phyloP scores from a whole-genome alignment of 2,329 filamentous ascomycete species.

The Gliomastix tumulicola region DNA sequence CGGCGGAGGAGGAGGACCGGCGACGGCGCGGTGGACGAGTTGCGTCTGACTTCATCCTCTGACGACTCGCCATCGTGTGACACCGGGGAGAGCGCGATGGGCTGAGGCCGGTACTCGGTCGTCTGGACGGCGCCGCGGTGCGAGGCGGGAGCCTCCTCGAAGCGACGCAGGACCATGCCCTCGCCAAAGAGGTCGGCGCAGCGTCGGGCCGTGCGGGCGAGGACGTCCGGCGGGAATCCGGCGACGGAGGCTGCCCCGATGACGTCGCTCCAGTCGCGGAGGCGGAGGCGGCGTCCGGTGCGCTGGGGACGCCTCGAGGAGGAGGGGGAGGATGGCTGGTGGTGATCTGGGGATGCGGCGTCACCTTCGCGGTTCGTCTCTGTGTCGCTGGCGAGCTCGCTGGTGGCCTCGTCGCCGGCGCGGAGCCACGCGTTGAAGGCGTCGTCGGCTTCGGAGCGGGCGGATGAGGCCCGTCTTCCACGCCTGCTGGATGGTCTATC shows the following conservation, averaged over 20 bases:
- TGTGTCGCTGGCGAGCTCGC: too few relatives aligned
- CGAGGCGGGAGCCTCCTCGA: constrained; percentile 29
- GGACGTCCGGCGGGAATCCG: constrained; percentile 57
- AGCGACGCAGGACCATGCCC: constrained; percentile 55
- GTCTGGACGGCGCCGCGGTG: constrained; percentile 14
- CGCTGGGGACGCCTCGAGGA: too few relatives aligned
- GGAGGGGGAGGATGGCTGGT: neutral
- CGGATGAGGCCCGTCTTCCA: too few relatives aligned
- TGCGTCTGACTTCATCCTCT: constrained; percentile 11
- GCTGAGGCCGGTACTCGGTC: constrained; percentile 19
- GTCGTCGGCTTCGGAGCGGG: constrained; percentile 24
- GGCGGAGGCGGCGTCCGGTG: constrained; percentile 15
- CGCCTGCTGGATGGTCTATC: too few relatives aligned
- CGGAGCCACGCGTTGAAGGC: constrained; percentile 25
- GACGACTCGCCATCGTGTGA: constrained; percentile 13
- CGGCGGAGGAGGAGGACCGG: constrained; percentile 16
- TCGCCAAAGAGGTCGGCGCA: constrained; percentile 73
- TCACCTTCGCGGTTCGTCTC: constrained; percentile 11
- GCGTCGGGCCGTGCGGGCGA: constrained; percentile 64
- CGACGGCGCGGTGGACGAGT: neutral
- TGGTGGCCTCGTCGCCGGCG: constrained; percentile 17
- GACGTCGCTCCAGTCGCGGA: constrained; percentile 80
- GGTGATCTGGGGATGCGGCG: constrained; percentile 18
- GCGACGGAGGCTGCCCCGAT: constrained; percentile 69
- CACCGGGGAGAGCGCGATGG: constrained; percentile 12